A percentile compares a stretch with the other conserved stretches of the same genome.
Evolutionary conservation across 225 moss, liverwort and hornwort genomes (phyloP).

Genomic region (Climacium dendroides): DNA sequence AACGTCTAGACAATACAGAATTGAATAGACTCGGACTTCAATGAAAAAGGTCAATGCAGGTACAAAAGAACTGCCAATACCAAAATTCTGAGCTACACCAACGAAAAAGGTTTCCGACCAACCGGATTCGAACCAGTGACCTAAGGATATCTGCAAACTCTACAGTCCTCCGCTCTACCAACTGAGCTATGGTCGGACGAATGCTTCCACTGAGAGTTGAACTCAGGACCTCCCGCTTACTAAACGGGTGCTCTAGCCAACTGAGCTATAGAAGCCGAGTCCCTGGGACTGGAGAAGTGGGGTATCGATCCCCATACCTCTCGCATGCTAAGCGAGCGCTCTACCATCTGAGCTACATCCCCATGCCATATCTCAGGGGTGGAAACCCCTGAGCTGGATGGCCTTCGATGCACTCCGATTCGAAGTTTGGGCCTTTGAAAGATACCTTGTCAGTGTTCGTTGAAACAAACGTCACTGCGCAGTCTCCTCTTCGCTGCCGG

Average conservation of each 20-base stretch:
- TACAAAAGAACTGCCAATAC: neutral
- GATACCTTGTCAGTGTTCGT: neutral
- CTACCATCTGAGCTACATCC: conserved; percentile 89
- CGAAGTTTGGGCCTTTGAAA: rapidly evolving
- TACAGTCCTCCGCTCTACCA: conserved; percentile 90
- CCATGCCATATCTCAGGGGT: rapidly evolving
- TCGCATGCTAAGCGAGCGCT: conserved; percentile 91
- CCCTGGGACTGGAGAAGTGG: conserved; percentile 42
- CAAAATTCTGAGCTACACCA: neutral
- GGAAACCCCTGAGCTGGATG: rapidly evolving
- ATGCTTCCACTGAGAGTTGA: conserved; percentile 34
- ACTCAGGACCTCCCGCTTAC: conserved; percentile 37
- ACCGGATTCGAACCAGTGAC: conserved; percentile 84
- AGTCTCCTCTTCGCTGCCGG: too few relatives aligned
- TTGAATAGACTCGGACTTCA: neutral
- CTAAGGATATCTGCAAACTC: conserved; percentile 43
- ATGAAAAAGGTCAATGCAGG: neutral
- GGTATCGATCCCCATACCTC: conserved; percentile 86
- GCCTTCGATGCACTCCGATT: rapidly evolving
- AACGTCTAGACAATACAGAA: neutral
- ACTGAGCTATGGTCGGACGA: conserved; percentile 61
- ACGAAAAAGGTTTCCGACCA: conserved; percentile 2
- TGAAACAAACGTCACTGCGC: neutral
- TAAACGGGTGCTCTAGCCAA: conserved; percentile 36
- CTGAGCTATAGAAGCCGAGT: conserved; percentile 18